Evolutionary conservation across 352 stramenopile species (phyloP).

Genomic region (Heterotrichella gracilis): DNA sequence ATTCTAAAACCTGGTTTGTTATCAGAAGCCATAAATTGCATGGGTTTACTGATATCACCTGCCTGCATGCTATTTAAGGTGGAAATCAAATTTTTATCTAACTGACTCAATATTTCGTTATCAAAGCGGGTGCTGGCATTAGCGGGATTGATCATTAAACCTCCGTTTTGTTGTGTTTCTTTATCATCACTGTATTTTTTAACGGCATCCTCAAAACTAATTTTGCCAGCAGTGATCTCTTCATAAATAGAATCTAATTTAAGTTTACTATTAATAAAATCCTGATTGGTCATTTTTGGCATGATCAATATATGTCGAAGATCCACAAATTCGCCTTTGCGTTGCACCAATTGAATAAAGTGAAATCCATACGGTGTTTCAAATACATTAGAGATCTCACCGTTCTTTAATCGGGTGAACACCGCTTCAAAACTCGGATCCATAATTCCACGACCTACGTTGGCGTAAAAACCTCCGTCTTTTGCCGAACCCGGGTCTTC

Average conservation of each 20-base stretch:
- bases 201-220: not conserved
- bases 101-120: not conserved
- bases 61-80: not conserved
- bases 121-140: not conserved
- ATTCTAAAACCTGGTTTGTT: not conserved
- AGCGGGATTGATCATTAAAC: not conserved
- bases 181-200: slow-evolving; percentile 9
- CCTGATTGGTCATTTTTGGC: not conserved
- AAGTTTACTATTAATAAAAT: not conserved
- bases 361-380: not conserved
- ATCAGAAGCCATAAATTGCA: not conserved
- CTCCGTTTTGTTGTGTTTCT: not conserved
- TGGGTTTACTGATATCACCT: not conserved
- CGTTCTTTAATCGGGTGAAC: not conserved
- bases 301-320: not conserved
- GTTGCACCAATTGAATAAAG: not conserved
- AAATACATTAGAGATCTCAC: not conserved
- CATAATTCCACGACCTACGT: not conserved
- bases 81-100: not conserved
- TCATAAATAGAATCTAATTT: not conserved
- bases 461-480: not conserved
- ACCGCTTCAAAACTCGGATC: not conserved
- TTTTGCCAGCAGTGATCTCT: not conserved
- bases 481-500: not conserved
- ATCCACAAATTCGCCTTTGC: not conserved